Conservation (phyloP, 331 rosid species). For the Rhamnella rubrinervis region DNA sequence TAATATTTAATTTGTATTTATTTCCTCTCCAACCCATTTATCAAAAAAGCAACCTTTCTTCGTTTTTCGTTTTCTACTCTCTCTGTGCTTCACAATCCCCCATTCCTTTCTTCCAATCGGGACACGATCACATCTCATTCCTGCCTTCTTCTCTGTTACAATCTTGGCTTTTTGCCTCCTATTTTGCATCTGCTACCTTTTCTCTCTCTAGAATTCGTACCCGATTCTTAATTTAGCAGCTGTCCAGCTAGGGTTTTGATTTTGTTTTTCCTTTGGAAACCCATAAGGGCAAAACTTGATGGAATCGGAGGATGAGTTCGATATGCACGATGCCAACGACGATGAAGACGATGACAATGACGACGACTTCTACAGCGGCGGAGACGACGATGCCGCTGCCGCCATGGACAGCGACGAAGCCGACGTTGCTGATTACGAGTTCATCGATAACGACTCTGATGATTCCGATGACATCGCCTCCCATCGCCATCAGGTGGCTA, state of each 20-base stretch:
- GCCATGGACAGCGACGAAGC: slow-evolving; percentile 59
- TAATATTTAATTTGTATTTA: neutral
- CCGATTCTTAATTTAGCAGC: slow-evolving; percentile 5
- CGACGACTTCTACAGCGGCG: slow-evolving; percentile 56
- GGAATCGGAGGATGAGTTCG: slow-evolving; percentile 62
- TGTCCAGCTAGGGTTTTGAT: slow-evolving; percentile 33
- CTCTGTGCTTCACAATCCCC: neutral
- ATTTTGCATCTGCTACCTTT: neutral
- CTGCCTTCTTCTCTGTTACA: neutral
- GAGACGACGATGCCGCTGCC: slow-evolving; percentile 46
- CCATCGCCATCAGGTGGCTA: slow-evolving; percentile 49
- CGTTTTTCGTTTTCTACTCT: neutral
- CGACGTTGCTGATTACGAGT: slow-evolving; percentile 61
- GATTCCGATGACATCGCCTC: slow-evolving; percentile 53
- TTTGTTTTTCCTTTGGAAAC: neutral
- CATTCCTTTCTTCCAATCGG: neutral
- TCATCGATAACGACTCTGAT: slow-evolving; percentile 60
- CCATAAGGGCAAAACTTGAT: slow-evolving; percentile 7
- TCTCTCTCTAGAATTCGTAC: neutral
- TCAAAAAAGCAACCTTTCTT: slow-evolving; percentile 8
- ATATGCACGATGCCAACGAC: slow-evolving; percentile 58
- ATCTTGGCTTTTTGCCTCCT: neutral
- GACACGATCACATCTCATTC: neutral
- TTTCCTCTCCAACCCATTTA: neutral
- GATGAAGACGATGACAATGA: slow-evolving; percentile 48